Evolutionary conservation across 1,284 basidiomycete genomes (phyloP), one percentile per base, ranked within the genome.

Genomic region (Pseudozyma tsukubaensis): DNA sequence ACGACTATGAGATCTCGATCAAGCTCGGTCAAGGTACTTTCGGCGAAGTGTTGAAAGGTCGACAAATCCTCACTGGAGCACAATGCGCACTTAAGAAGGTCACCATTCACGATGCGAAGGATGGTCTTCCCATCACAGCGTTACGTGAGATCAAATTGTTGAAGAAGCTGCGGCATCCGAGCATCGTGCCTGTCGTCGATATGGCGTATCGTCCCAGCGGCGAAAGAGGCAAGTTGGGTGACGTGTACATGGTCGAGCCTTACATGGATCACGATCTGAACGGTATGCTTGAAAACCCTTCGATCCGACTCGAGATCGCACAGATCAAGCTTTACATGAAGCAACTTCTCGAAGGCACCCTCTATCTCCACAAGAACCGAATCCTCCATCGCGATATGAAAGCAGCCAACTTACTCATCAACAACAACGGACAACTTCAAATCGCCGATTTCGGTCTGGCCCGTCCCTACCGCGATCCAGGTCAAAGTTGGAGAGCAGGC

Each of bases 221-320:
- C 19, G 78, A 80, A 53, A 51, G 78, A 13, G 77, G 81, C 49
- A 74, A 78, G 62, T 89, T 91, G 47, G 88, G 94, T 50, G 87
- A 87, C 52, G 87, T 89, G 18, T 97, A 93, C 86, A 97, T 99
- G 95, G 95, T 98, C 36, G 98, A 98, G 83, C 96, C 96, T 0
- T 99, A 97, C 86, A 97, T 98, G 94, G 96, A 98, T 80, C 97
- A 99, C 83, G 96, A 99, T 86, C 89, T 99, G 24, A 94, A 95
- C 12, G 97, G 97, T 1, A 86, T 99, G 52, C 86, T 99, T 55
- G 77, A 80, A 42, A 85, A 85, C 34, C 91, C 92, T 56, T 68
- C 59, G 19, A 78, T 81, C 12, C 75, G 73, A n/a, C 72, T 85
- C 36, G 79, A 76, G 21, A 70, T 78, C 50, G 72, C 72, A 39